phyloP scores from a whole-genome alignment of 2,329 filamentous ascomycete species.

The Blastomyces parvus region DNA sequence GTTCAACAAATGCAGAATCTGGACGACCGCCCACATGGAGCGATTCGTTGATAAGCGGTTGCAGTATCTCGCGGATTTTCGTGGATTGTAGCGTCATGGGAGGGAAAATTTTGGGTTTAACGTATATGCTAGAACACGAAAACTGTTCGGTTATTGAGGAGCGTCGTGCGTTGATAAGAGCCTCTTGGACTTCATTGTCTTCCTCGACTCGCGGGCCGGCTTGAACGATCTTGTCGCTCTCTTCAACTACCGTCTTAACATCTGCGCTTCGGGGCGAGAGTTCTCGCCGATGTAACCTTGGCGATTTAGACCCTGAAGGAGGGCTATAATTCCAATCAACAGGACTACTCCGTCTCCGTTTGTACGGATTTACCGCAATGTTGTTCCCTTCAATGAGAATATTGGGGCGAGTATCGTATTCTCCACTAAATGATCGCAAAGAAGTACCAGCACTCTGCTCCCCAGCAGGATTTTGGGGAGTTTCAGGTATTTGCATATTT shows the following conservation, averaged over 20 bases:
- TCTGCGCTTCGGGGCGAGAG: conserved; percentile 33
- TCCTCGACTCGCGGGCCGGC: conserved; percentile 31
- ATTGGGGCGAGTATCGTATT: conserved; percentile 30
- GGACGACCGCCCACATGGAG: conserved; percentile 40
- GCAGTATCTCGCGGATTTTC: conserved; percentile 38
- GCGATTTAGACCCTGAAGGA: conserved; percentile 29
- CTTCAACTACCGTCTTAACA: conserved; percentile 34
- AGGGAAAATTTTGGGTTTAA: conserved; percentile 29
- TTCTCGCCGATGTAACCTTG: conserved; percentile 25
- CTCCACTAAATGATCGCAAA: conserved; percentile 18
- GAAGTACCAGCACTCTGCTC: conserved; percentile 26
- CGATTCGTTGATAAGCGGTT: conserved; percentile 40
- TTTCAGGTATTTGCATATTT: conserved; percentile 64
- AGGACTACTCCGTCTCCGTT: conserved; percentile 37
- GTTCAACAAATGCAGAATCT: conserved; percentile 38
- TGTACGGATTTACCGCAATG: conserved; percentile 36
- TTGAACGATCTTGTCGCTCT: conserved; percentile 34
- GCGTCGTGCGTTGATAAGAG: conserved; percentile 31
- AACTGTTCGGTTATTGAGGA: conserved; percentile 22
- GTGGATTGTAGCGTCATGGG: conserved; percentile 34
- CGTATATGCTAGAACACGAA: conserved; percentile 28
- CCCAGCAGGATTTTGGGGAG: conserved; percentile 39
- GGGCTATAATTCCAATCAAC: conserved; percentile 27
- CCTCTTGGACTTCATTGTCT: conserved; percentile 16
- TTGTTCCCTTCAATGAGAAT: conserved; percentile 37